Base-by-base conservation (phyloP, 805 yeast genomes). In the Pichia nakasei region DNA sequence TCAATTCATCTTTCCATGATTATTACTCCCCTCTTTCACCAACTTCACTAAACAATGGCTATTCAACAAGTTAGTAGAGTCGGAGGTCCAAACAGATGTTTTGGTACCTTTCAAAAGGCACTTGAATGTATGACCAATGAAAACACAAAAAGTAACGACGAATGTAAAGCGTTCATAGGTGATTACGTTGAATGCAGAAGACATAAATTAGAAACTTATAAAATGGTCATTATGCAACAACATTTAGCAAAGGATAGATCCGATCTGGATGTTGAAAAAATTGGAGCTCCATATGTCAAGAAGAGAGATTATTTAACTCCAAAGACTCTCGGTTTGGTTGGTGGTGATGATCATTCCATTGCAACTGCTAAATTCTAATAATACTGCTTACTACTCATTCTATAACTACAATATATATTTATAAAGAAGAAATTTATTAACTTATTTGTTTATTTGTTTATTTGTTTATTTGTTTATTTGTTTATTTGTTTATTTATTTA, bases 231-330 rank as follows among this genome's bases (percentile, higher is more conserved):
- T 38, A 52, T 65, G 48, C 50, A 61, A 45, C 57, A 61, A 40
- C 66, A 63, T 34, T 41, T 63, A 32, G 54, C 58, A 27, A 49
- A 47, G 39, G 63, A 60, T 38, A 49, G 55, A 17, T 51, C 52
- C 2, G 60, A 55, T 29, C 44, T 58, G 40, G 51, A 59, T 22
- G 41, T 39, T 33, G 66, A 61, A 38, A 56, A 55, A 24, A 43
- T 63, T 20, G 69, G 69, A 37, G 67, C 67, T 26, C 69, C 69
- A n/a, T 65, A 50, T 41, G 66, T 65, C 33, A 63, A 60, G 50
- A 59, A 60, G 56, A 60, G 67, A 57, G 63, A 59, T 43, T 61
- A 55, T 42, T 48, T 65, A 37, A 65, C 69, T n/a, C 65, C 68
- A 41, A 64, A 64, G 49, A 61, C 66, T 8, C 50, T 65, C 41